Conservation (phyloP, 2,329 filamentous ascomycete species). For the Aspergillus melleus region DNA sequence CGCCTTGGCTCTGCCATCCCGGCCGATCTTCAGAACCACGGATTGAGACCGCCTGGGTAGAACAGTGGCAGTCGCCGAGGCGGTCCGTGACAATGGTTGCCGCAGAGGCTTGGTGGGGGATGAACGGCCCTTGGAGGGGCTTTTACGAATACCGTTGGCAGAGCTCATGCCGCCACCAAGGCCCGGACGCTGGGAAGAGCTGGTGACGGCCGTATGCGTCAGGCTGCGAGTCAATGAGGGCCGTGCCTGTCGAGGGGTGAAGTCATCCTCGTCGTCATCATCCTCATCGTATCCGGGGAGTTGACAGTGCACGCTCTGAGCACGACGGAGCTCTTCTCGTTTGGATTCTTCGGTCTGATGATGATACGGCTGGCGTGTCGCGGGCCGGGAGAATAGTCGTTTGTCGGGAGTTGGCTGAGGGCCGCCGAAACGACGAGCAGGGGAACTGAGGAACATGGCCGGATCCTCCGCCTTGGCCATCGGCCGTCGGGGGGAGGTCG, state of each 20-base stretch:
- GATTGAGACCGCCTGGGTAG: conserved; percentile 41
- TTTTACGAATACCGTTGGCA: conserved; percentile 40
- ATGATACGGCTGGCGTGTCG: conserved; percentile 46
- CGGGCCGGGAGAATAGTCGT: conserved; percentile 25
- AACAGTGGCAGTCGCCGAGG: conserved; percentile 27
- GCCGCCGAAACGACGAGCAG: conserved; percentile 47
- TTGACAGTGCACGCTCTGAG: conserved; percentile 30
- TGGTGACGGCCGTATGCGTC: conserved; percentile 40
- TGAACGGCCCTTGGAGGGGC: conserved; percentile 43
- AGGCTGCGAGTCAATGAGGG: conserved; percentile 42
- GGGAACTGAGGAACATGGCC: conserved; percentile 50
- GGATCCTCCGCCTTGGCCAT: conserved; percentile 45
- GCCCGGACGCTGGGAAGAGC: conserved; percentile 28
- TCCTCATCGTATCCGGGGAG: conserved; percentile 32
- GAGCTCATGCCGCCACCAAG: conserved; percentile 34
- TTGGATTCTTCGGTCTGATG: conserved; percentile 51
- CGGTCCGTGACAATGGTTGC: conserved; percentile 32
- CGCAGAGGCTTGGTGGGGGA: conserved; percentile 43
- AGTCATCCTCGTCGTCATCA: conserved; percentile 36
- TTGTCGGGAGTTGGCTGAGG: conserved; percentile 33
- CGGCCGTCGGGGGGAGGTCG: conserved; percentile 45
- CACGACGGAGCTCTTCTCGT: conserved; percentile 41
- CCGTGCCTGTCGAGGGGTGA: conserved; percentile 33
- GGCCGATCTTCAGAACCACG: conserved; percentile 49
- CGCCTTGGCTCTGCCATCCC: conserved; percentile 50